These are phyloP conservation scores for Taxillus chinensis DNA, from an alignment of 164 flowering plant species.

Conservation along the genomic window DNA sequence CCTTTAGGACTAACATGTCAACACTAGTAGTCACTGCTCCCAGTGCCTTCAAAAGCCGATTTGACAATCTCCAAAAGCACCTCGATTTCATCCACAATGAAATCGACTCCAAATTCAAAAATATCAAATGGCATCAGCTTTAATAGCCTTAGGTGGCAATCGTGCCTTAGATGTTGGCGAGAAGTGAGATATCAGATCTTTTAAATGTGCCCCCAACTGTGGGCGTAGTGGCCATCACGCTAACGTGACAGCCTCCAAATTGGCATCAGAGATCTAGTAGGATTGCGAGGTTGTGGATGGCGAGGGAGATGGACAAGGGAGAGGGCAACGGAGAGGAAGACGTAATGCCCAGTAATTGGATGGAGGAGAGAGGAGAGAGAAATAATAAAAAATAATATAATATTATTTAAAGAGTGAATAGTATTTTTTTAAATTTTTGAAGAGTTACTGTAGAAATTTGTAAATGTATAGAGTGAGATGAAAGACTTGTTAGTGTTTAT, in stretches of 20 bases:
- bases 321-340: too few species aligned
- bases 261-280: constrained; percentile 17
- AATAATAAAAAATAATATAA: too few species aligned
- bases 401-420: too few species aligned
- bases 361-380: too few species aligned
- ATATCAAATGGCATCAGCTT: background rate
- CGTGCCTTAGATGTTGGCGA: background rate
- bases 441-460: too few species aligned
- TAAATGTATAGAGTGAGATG: too few species aligned
- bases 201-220: background rate
- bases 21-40: constrained; percentile 9
- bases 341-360: too few species aligned
- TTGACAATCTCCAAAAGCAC: constrained; percentile 31
- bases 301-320: background rate
- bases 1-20: too few species aligned
- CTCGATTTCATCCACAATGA: constrained; percentile 26
- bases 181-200: background rate
- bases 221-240: background rate
- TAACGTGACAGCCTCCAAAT: background rate
- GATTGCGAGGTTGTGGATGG: constrained; percentile 27
- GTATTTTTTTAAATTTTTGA: too few species aligned
- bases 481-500: too few species aligned
- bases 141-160: background rate
- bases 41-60: constrained; percentile 23
- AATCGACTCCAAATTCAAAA: constrained; percentile 10